Evolutionary conservation across 306 rosid genomes (phyloP), one percentile per base, ranked within the genome.

Genomic region (Malus domestica): DNA sequence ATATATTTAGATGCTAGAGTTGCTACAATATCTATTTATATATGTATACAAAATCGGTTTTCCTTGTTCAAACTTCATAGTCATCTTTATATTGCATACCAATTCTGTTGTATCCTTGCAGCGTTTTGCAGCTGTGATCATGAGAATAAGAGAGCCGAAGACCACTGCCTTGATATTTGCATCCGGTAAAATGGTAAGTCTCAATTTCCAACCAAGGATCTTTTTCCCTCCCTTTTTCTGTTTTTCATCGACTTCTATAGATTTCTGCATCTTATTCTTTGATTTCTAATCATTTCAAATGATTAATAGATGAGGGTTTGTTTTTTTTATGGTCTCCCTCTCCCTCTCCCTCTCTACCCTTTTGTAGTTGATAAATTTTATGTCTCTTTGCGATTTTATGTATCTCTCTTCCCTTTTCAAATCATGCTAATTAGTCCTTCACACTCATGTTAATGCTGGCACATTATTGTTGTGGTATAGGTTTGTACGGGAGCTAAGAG

Each of bases 401-500:
- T 6, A 8, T n/a, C 18, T 60, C 18, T 25, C 32, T 60, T 12
- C 33, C 65, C 32, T 19, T 54, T 20, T 20, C 25, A 27, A 9
- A 33, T 16, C n/a, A 18, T 3, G 33, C 46, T 80, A n/a, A 38
- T 22, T 30, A 10, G 14, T 74, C 20, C 18, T 40, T 42, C 9
- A 49, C 49, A 55, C 20, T 76, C n/a, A 75, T 45, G 33, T 64
- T 35, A 12, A 10, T 77, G 62, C 80, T 33, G 54, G 72, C 18
- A 23, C 32, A 19, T 23, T 46, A 20, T 49, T 70, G 32, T 44
- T 76, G 73, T 74, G 79, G 52, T 77, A 62, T 87, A 95, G 97
- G 98, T 95, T 73, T 95, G 98, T 79, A 92, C 97, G 23, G 97
- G 98, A 76, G 98, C 98, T 22, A 95, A 92, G 87, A 92, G 98